Conservation (phyloP, 306 rosid genomes). For the Cucurbita ficifolia region DNA sequence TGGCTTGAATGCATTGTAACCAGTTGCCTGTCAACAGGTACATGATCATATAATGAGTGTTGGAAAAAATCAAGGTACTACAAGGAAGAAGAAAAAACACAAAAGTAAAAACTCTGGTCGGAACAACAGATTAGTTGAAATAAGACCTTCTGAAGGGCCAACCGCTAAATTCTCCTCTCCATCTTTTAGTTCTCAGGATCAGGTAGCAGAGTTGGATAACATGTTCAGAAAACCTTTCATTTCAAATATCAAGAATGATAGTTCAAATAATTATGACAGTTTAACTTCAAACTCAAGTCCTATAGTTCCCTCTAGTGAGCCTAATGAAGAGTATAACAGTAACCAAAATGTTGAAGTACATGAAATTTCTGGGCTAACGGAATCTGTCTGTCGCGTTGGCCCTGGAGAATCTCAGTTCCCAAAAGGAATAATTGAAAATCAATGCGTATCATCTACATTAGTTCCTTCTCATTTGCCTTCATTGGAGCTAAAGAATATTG, state of each 20-base stretch:
- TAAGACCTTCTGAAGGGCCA: slow-evolving; percentile 21
- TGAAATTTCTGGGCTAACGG: slow-evolving; percentile 17
- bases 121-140: slow-evolving; percentile 17
- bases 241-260: slow-evolving; percentile 21
- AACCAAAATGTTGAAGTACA: slow-evolving; percentile 24
- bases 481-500: slow-evolving; percentile 16
- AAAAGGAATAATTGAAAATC: slow-evolving; percentile 20
- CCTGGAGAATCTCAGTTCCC: slow-evolving; percentile 19
- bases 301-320: slow-evolving; percentile 24
- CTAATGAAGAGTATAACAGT: slow-evolving; percentile 17
- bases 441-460: slow-evolving; percentile 17
- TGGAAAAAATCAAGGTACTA: slow-evolving; percentile 40
- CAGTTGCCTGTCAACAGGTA: slow-evolving; percentile 49
- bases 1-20: slow-evolving; percentile 37
- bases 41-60: slow-evolving; percentile 19
- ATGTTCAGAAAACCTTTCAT: slow-evolving; percentile 21
- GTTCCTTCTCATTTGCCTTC: slow-evolving; percentile 22
- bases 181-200: slow-evolving; percentile 28
- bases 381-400: slow-evolving; percentile 16
- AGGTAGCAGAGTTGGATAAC: slow-evolving; percentile 15
- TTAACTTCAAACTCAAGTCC: slow-evolving; percentile 27
- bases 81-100: slow-evolving; percentile 52
- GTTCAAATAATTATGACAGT: slow-evolving; percentile 20
- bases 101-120: slow-evolving; percentile 27
- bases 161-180: slow-evolving; percentile 26